phyloP scores from a whole-genome alignment of 2,329 filamentous ascomycete genomes.

The Lizonia empirigonia region DNA sequence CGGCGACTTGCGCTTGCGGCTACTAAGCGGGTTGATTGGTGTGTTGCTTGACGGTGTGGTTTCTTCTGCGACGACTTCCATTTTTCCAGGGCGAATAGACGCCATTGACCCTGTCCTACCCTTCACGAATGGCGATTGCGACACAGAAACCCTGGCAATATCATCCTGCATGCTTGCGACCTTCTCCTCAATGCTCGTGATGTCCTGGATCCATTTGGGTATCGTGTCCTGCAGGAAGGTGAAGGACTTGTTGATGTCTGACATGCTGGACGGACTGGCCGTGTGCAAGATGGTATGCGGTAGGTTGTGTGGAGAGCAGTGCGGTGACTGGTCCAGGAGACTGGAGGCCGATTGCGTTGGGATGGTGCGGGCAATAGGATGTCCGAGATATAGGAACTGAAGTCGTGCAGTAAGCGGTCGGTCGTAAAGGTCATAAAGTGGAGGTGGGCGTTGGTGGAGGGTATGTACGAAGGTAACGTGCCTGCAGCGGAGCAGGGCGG shows the following conservation, averaged over 20 bases:
- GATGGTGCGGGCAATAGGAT: slow-evolving; percentile 4
- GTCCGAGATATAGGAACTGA: slow-evolving; percentile 2
- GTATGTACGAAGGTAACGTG: slow-evolving; percentile 14
- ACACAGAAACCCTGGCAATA: slow-evolving; percentile 36
- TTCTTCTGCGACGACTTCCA: slow-evolving; percentile 34
- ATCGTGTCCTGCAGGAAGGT: slow-evolving; percentile 46
- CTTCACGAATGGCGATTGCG: slow-evolving; percentile 36
- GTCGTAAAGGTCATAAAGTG: slow-evolving; percentile 15
- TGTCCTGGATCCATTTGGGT: slow-evolving; percentile 45
- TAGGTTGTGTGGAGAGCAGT: slow-evolving; percentile 1
- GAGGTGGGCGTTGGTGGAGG: slow-evolving; percentile 14
- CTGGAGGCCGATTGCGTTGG: slow-evolving; percentile 1
- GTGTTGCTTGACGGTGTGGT: slow-evolving; percentile 18
- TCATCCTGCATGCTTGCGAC: slow-evolving; percentile 44
- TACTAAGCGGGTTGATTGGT: slow-evolving; percentile 26
- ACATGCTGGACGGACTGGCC: slow-evolving; percentile 35
- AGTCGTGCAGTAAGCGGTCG: slow-evolving; percentile 27
- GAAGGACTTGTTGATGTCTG: slow-evolving; percentile 47
- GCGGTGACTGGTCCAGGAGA: slow-evolving; percentile 2
- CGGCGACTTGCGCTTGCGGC: slow-evolving; percentile 52
- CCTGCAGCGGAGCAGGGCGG: slow-evolving; percentile 19
- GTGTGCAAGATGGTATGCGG: neutral
- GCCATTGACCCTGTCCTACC: slow-evolving; percentile 44
- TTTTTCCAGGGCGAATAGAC: slow-evolving; percentile 39
- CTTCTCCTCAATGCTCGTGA: slow-evolving; percentile 41